Conservation (phyloP, 1,284 basidiomycete species). For the Tausonia pullulans region DNA sequence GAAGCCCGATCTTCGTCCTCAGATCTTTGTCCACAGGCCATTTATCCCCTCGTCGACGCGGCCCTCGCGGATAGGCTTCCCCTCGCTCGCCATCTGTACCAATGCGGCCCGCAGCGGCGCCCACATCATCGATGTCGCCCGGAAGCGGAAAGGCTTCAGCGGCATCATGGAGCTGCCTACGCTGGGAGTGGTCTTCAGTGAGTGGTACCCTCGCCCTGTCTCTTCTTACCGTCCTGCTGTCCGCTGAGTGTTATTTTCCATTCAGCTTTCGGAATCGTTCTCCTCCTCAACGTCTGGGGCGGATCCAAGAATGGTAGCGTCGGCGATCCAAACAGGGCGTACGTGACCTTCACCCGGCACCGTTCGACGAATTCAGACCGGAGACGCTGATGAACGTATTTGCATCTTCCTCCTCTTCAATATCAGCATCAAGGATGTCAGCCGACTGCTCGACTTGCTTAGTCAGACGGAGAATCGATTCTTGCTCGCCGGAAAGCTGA, state of each 20-base stretch:
- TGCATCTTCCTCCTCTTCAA: too few species aligned
- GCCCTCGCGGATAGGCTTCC: slow-evolving; percentile 33
- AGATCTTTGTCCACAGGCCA: slow-evolving; percentile 64
- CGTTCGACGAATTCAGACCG: too few species aligned
- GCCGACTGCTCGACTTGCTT: too few species aligned
- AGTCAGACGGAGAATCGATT: too few species aligned
- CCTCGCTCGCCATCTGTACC: slow-evolving; percentile 69
- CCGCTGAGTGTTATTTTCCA: background rate
- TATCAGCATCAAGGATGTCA: too few species aligned
- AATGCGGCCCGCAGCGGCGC: slow-evolving; percentile 70
- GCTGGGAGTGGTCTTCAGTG: too few species aligned
- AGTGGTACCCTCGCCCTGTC: too few species aligned
- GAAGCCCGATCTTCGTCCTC: background rate
- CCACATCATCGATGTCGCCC: slow-evolving; percentile 48
- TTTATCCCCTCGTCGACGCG: slow-evolving; percentile 51
- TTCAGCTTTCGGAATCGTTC: slow-evolving; percentile 47
- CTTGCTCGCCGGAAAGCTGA: too few species aligned
- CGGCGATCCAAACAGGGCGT: slow-evolving; percentile 35
- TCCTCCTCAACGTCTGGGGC: slow-evolving; percentile 63
- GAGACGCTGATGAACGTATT: too few species aligned
- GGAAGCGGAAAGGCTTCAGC: slow-evolving; percentile 12
- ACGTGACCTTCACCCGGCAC: too few species aligned
- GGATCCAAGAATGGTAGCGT: slow-evolving; percentile 49
- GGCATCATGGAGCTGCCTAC: background rate
- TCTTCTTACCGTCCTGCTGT: too few species aligned